phyloP scores from a whole-genome alignment of 352 stramenopile genomes.

The Phytopythium cucurbitacearum region DNA sequence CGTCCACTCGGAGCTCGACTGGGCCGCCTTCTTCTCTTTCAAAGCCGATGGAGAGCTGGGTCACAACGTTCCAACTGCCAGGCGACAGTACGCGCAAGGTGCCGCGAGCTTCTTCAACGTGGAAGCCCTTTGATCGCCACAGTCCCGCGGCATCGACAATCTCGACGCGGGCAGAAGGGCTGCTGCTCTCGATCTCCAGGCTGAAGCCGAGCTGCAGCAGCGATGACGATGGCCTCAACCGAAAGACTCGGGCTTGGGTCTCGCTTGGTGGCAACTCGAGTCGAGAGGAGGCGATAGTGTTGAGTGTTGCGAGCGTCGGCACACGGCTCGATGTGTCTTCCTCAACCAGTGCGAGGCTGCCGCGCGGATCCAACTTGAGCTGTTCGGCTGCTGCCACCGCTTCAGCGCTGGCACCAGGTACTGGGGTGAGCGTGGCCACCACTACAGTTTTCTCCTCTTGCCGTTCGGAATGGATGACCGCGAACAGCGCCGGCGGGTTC shows the following conservation, averaged over 20 bases:
- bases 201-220: conserved; percentile 48
- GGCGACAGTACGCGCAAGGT: conserved; percentile 38
- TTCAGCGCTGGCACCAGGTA: conserved; percentile 7
- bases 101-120: conserved; percentile 47
- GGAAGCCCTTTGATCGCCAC: conserved; percentile 39
- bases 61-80: conserved; percentile 50
- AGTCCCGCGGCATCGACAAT: conserved; percentile 1
- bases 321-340: conserved; percentile 11
- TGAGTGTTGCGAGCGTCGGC: conserved; percentile 28
- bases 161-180: not conserved
- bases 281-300: conserved; percentile 26
- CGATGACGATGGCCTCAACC: conserved; percentile 35
- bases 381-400: conserved; percentile 14
- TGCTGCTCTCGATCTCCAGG: conserved; percentile 36
- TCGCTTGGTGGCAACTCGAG: conserved; percentile 18
- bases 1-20: conserved; percentile 41
- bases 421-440: conserved; percentile 34
- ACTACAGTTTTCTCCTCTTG: not conserved
- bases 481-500: conserved; percentile 37
- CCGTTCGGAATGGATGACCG: conserved; percentile 13
- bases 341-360: conserved; percentile 48
- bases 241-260: conserved; percentile 27
- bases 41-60: conserved; percentile 33
- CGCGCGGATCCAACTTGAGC: conserved; percentile 32
- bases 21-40: conserved; percentile 1